phyloP scores from a whole-genome alignment of 139 green algal genomes.

The Coelastrella sp. region DNA sequence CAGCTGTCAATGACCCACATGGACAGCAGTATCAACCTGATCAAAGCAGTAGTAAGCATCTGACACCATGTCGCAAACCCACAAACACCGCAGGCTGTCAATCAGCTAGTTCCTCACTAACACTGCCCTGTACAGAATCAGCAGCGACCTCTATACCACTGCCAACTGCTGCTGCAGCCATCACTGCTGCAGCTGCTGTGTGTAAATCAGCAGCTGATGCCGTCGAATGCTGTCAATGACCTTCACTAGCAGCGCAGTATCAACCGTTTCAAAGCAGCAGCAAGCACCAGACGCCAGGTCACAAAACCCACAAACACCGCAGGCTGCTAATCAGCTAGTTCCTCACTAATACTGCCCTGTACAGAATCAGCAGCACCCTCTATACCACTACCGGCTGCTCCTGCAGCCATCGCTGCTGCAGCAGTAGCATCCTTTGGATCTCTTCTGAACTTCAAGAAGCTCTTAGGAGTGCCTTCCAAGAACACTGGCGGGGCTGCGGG shows the following conservation, averaged over 20 bases:
- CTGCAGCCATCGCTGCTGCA: neutral
- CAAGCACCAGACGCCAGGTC: too few relatives aligned
- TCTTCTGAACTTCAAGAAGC: conserved; percentile 9
- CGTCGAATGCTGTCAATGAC: too few relatives aligned
- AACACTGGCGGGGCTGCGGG: conserved; percentile 10
- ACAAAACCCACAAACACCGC: too few relatives aligned
- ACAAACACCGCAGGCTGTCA: neutral
- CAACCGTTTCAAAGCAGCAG: too few relatives aligned
- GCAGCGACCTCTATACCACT: too few relatives aligned
- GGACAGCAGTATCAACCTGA: too few relatives aligned
- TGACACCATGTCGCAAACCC: too few relatives aligned
- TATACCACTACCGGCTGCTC: neutral
- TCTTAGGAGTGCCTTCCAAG: conserved; percentile 29
- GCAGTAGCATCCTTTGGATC: neutral
- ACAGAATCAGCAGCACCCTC: neutral
- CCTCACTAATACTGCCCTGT: neutral
- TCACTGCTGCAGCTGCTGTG: neutral
- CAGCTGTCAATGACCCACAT: too few relatives aligned
- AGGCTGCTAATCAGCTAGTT: neutral
- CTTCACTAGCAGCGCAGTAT: too few relatives aligned
- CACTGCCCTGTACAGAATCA: neutral
- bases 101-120: neutral
- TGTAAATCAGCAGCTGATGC: too few relatives aligned
- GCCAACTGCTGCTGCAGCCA: too few relatives aligned
- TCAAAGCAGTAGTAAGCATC: too few relatives aligned